phyloP scores from a whole-genome alignment of 352 stramenopile species.

The Phytophthora sp. region DNA sequence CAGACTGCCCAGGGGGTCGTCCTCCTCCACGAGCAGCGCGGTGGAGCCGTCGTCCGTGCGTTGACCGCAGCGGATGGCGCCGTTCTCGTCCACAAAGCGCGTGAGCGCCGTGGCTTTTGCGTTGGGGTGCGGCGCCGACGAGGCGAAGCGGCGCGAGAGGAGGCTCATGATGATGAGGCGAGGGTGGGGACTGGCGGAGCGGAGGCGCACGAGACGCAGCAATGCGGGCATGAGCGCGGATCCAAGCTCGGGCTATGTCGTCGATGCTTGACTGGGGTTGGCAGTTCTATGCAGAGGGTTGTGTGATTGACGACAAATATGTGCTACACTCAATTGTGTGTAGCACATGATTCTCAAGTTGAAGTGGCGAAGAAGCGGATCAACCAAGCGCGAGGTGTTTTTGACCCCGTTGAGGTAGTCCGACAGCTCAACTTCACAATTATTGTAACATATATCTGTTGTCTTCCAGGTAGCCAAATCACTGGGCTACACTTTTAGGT shows the following conservation, averaged over 20 bases:
- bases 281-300: constrained; percentile 14
- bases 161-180: constrained; percentile 19
- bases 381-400: background rate
- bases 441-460: constrained; percentile 33
- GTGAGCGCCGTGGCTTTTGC: constrained; percentile 61
- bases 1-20: constrained; percentile 70
- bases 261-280: constrained; percentile 12
- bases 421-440: no score
- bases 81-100: constrained; percentile 70
- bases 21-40: constrained; percentile 63
- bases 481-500: constrained; percentile 43
- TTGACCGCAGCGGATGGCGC: constrained; percentile 68
- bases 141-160: constrained; percentile 10
- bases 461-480: background rate
- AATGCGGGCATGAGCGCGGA: constrained; percentile 23
- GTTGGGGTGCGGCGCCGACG: background rate
- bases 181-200: constrained; percentile 12
- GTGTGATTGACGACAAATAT: constrained; percentile 1
- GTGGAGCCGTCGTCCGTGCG: constrained; percentile 41
- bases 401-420: no score
- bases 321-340: background rate
- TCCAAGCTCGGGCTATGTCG: constrained; percentile 24
- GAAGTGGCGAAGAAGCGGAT: background rate
- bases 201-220: constrained; percentile 23
- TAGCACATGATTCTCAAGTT: background rate